These are phyloP conservation scores for Penicillium subrubescens DNA, from an alignment of 495 filamentous ascomycete genomes.

Conservation along the genomic window DNA sequence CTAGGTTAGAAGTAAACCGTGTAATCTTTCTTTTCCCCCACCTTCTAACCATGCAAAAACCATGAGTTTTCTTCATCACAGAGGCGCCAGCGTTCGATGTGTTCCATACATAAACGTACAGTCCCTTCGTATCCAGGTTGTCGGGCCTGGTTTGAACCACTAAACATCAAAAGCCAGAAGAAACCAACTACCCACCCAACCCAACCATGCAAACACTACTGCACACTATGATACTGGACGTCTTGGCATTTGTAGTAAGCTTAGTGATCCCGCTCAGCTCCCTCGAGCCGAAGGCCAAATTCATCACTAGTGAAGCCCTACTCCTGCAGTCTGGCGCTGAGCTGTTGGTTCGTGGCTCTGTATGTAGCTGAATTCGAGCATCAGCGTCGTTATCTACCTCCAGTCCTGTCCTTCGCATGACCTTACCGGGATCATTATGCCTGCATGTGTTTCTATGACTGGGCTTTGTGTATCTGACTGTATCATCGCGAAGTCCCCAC, in stretches of 20 bases:
- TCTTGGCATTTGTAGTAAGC: not conserved
- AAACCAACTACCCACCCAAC: not conserved
- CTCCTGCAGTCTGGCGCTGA: not conserved
- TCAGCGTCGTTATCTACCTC: not conserved
- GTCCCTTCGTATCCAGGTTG: not conserved
- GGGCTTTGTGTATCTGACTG: not conserved
- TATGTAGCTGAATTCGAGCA: not conserved
- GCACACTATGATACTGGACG: not conserved
- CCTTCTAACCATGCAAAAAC: not conserved
- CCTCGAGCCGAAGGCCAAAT: not conserved
- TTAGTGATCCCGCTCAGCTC: not conserved
- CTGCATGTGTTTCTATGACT: not conserved
- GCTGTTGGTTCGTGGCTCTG: not conserved
- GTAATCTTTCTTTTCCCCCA: not conserved
- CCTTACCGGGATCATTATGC: not conserved
- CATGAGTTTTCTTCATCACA: not conserved
- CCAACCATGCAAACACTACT: not conserved
- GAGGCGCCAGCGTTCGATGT: not conserved
- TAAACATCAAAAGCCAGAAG: not conserved
- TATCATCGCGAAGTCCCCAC: not conserved
- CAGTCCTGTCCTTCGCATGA: not conserved
- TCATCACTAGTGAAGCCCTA: not conserved
- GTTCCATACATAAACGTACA: not conserved
- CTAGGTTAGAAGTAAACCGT: not conserved
- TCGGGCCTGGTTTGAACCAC: not conserved